Base-by-base conservation (phyloP, 768 basidiomycete genomes). In the Leccinum rimulosum region DNA sequence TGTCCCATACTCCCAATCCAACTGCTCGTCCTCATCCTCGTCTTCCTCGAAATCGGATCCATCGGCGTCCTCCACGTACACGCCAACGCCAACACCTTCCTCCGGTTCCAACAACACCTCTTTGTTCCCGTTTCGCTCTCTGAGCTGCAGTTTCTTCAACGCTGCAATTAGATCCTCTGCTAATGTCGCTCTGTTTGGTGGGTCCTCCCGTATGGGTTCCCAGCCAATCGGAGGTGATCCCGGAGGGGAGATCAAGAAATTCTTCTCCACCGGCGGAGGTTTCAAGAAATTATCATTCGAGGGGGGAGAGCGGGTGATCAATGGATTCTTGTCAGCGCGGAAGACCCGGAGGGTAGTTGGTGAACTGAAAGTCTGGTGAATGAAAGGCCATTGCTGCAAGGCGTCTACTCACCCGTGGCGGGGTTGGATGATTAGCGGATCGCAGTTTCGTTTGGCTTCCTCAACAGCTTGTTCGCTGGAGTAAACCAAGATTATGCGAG, bases 221-320 rank as follows among this genome's bases (percentile, higher is more conserved):
- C 97, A 99, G 3, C 95, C 97, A 1, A 95, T 87, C 0, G 97
- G 97, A 0, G 97, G 97, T 0, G 95, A 97, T 5, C 97, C 97
- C 4, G 97, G 97, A 0, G 97, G 97, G 0, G 97, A 98, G 62
- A 99, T 95, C 50, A 99, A 82, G 75, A 98, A 98, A 76, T 98
- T 98, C 75, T 93, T 93, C 66, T 95, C 90, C 40, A 87, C 64
- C 0, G 81, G 75, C 0, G 96, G 96, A 0, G 95, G 93, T 45
- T 80, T 83, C 36, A 95, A 82, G 62, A 63, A 65, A 50, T 68
- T 64, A 49, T 64, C 67, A 31, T 68, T 57, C 17, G 70, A 72
- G 12, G 63, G 70, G 3, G 71, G 65, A 4, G 71, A 73, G 14
- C 54, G 72, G 58, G 73, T 73, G 55, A 80, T 75, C 51, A 91